These are phyloP conservation scores for Erodium moschatum DNA, from an alignment of 441 rosid genomes.

Conservation along the genomic window DNA sequence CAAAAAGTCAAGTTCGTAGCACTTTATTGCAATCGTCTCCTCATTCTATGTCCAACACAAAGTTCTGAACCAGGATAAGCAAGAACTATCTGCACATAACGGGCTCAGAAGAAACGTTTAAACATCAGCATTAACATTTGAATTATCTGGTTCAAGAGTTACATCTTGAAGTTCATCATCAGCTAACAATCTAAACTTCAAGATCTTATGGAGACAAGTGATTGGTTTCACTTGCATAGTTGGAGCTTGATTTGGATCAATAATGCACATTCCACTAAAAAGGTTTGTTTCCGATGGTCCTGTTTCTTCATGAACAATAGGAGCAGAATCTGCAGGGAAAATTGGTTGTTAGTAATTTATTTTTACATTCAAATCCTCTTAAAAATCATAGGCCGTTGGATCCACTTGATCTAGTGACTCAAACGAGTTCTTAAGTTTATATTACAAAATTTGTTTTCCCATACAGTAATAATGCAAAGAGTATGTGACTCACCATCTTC, in stretches of 20 bases:
- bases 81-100: background rate
- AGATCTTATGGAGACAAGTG: slow-evolving; percentile 48
- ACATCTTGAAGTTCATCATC: slow-evolving; percentile 31
- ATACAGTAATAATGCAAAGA: background rate
- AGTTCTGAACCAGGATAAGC: background rate
- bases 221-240: slow-evolving; percentile 48
- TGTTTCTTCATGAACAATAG: slow-evolving; percentile 33
- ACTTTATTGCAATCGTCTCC: too few relatives aligned
- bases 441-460: too few relatives aligned
- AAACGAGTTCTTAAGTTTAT: too few relatives aligned
- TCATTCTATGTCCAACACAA: background rate
- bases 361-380: too few relatives aligned
- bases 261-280: slow-evolving; percentile 32
- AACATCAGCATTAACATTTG: background rate
- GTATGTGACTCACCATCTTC: slow-evolving; percentile 39
- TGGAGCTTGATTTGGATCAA: slow-evolving; percentile 36
- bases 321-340: slow-evolving; percentile 31
- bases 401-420: too few relatives aligned
- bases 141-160: slow-evolving; percentile 15
- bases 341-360: background rate
- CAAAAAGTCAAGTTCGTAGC: too few relatives aligned
- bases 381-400: too few relatives aligned
- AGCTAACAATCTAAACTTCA: slow-evolving; percentile 42
- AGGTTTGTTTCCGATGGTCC: slow-evolving; percentile 49
- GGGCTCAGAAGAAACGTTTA: background rate